Evolutionary conservation across 805 yeast genomes (phyloP).

Genomic region (Suhomyces canberraensis): DNA sequence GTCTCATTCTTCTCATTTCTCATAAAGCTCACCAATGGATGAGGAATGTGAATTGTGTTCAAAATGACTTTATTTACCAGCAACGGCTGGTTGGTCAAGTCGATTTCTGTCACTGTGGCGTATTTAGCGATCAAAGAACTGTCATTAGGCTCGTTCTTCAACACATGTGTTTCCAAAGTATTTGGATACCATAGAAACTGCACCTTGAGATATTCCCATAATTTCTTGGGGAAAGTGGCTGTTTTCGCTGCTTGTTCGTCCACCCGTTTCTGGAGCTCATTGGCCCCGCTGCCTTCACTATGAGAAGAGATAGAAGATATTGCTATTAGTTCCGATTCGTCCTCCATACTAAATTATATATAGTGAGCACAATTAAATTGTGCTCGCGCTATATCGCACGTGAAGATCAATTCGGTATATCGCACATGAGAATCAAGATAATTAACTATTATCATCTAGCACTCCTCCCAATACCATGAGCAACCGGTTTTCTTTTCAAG

Average conservation of each 20-base stretch:
- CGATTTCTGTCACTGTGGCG: conserved; percentile 37
- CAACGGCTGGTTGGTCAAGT: conserved; percentile 20
- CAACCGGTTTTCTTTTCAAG: conserved; percentile 11
- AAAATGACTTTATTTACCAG: conserved; percentile 34
- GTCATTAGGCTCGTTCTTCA: conserved; percentile 49
- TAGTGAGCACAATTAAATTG: neutral
- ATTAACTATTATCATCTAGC: too few relatives aligned
- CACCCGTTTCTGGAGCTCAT: neutral
- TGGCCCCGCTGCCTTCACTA: conserved; percentile 1
- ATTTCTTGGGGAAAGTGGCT: conserved; percentile 16
- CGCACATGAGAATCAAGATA: too few relatives aligned
- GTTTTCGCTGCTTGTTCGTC: conserved; percentile 16
- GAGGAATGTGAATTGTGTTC: conserved; percentile 46
- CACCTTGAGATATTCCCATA: conserved; percentile 25
- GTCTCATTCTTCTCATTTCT: conserved; percentile 22
- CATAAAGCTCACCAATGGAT: conserved; percentile 37
- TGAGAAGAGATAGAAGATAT: conserved; percentile 3
- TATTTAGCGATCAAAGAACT: conserved; percentile 52
- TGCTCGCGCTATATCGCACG: too few relatives aligned
- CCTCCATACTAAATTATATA: too few relatives aligned
- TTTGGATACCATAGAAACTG: conserved; percentile 21
- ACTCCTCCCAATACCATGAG: conserved; percentile 3
- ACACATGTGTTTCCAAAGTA: conserved; percentile 41
- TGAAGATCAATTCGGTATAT: too few relatives aligned
- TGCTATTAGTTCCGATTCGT: conserved; percentile 3